Evolutionary conservation across 2,329 filamentous ascomycete species (phyloP), one percentile per base, ranked within the genome.

Genomic region (Coniochaeta prunicola): DNA sequence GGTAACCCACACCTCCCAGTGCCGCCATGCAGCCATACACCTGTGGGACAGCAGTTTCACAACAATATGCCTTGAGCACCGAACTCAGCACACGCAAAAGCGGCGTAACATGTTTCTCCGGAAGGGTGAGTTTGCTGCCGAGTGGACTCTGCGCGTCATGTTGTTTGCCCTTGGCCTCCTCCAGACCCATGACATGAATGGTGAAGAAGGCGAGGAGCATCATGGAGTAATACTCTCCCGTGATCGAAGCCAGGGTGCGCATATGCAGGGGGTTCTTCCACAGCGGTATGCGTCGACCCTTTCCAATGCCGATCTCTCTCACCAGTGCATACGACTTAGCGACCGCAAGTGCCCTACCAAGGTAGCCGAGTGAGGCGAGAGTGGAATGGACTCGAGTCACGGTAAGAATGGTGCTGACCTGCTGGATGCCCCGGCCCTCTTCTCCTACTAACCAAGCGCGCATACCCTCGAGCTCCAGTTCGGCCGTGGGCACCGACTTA

Each of bases 341-440:
- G 15, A 88, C 78, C 0, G 75, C 79, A 1, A 89, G 70, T 0
- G 80, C 83, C 7, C 86, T 77, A 1, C 81, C 79, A 34, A 81
- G 77, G 60, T 79, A 79, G 0, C 79, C 81, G 1, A 82, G 73
- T 0, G 80, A 78, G 0, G 74, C 74, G 1, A 85, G 74, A 8
- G 82, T 75, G 3, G 82, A 84, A 66, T 86, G 79, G 0, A 87
- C 69, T 9, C 85, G 74, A 0, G 85, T 88, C 63, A 91, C 82
- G 59, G 85, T 90, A 8, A 92, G 75, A 15, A 92, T 76, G 1
- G 83, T 84, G 40, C 81, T 79, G 60, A 92, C 89, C 64, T 89
- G 86, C 26, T 83, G 80, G 31, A 90, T 80, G 1, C 89, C 89
- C 42, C 81, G 73, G 1, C 88, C 88, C 62, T 88, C 80, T 3